A percentile compares a stretch with the other conserved stretches of the same genome.
These are phyloP conservation scores for Xylaria nigripes DNA, from an alignment of 495 filamentous ascomycete genomes.

Conservation along the genomic window DNA sequence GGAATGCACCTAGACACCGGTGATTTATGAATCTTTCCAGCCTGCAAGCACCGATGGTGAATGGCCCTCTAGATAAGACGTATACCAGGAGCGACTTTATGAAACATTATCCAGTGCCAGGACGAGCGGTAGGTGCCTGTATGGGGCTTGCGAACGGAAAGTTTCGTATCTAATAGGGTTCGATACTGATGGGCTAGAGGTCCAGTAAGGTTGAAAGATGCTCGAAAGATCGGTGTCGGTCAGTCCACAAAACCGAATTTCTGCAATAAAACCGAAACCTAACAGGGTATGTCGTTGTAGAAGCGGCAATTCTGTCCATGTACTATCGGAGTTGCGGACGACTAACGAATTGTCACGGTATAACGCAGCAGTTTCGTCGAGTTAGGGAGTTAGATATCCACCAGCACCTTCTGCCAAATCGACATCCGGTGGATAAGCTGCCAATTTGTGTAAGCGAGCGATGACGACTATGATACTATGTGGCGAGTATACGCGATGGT, in stretches of 20 bases:
- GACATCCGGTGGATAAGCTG: background rate
- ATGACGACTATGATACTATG: background rate
- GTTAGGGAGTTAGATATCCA: background rate
- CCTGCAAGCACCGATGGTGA: background rate
- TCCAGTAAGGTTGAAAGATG: background rate
- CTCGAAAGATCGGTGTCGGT: background rate
- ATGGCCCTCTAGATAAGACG: background rate
- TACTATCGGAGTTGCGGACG: slow-evolving; percentile 15
- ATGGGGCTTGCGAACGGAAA: background rate
- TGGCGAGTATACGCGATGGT: background rate
- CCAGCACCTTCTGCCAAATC: background rate
- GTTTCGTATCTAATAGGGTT: slow-evolving; percentile 1
- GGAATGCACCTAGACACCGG: background rate
- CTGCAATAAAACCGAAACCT: slow-evolving; percentile 4
- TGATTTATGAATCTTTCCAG: background rate
- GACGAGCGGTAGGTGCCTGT: background rate
- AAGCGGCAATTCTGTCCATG: slow-evolving; percentile 19
- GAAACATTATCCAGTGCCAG: background rate
- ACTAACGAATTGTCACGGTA: slow-evolving; percentile 6
- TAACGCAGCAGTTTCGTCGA: background rate
- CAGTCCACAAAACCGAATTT: background rate
- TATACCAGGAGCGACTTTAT: background rate
- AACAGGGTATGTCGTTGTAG: slow-evolving; percentile 10
- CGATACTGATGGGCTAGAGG: slow-evolving; percentile 2
- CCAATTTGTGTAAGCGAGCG: background rate